Conservation (phyloP, 2,329 filamentous ascomycete genomes). For the Colletotrichum camelliae region DNA sequence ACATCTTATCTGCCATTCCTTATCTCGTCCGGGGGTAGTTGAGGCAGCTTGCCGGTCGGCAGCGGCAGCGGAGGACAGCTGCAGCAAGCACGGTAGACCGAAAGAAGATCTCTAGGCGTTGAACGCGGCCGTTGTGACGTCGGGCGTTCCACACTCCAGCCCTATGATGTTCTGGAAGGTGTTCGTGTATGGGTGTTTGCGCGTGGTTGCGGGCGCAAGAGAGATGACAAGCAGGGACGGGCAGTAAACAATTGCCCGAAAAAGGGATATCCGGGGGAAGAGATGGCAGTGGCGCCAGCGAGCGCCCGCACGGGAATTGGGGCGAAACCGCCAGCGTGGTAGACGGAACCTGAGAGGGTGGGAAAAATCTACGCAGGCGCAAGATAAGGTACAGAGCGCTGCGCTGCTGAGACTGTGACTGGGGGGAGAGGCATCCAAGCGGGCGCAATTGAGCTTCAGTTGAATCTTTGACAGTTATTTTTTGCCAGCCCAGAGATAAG, state of each 20-base stretch:
- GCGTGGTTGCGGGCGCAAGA: conserved; percentile 40
- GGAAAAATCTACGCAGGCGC: conserved; percentile 26
- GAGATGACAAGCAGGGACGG: conserved; percentile 29
- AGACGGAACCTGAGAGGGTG: conserved; percentile 43
- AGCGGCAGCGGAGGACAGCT: conserved; percentile 39
- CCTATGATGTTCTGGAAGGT: conserved; percentile 26
- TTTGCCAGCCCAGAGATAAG: conserved; percentile 26
- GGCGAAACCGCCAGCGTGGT: conserved; percentile 22
- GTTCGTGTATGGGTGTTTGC: conserved; percentile 40
- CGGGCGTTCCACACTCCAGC: conserved; percentile 28
- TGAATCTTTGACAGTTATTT: conserved; percentile 23
- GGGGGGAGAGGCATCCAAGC: conserved; percentile 22
- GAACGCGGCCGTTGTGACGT: conserved; percentile 39
- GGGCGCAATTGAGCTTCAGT: conserved; percentile 25
- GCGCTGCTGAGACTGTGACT: conserved; percentile 23
- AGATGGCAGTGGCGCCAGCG: conserved; percentile 32
- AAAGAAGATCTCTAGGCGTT: conserved; percentile 25
- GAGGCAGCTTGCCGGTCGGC: conserved; percentile 27
- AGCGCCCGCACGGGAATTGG: conserved; percentile 25
- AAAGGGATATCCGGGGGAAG: conserved; percentile 21
- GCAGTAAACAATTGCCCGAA: conserved; percentile 26
- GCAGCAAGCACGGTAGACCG: conserved; percentile 3
- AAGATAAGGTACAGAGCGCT: conserved; percentile 24
- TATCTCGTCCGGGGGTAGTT: conserved; percentile 35
- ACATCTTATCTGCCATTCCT: conserved; percentile 72